Percentiles rank a stretch among this genome's conserved stretches.
Evolutionary conservation across 2,329 filamentous ascomycete species (phyloP).

Genomic region (Cladosporium oxysporum): DNA sequence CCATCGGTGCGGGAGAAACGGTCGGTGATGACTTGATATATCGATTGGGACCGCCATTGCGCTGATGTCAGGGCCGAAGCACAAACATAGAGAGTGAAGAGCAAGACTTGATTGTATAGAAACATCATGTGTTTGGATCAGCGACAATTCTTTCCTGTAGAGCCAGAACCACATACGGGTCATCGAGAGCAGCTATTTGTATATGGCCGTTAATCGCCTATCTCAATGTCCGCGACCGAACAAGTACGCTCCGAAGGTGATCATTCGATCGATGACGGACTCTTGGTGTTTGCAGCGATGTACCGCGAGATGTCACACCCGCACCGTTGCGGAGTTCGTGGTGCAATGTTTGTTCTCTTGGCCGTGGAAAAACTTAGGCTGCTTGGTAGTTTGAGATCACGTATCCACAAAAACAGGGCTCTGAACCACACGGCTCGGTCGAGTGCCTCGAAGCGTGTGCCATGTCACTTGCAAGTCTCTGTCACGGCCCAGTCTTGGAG

Average conservation of each 20-base stretch:
- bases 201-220: not conserved
- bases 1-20: slow-evolving; percentile 54
- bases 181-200: slow-evolving; percentile 7
- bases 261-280: not conserved
- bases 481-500: not conserved
- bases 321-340: not conserved
- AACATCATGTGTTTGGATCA: not conserved
- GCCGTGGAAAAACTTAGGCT: not conserved
- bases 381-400: not conserved
- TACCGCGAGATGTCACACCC: not conserved
- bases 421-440: slow-evolving; percentile 10
- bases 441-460: slow-evolving; percentile 6
- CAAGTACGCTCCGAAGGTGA: not conserved
- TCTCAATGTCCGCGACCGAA: not conserved
- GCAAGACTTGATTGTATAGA: not conserved
- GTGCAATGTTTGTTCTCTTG: not conserved
- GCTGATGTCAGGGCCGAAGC: slow-evolving; percentile 29
- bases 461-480: slow-evolving; percentile 4
- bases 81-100: slow-evolving; percentile 5
- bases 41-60: slow-evolving; percentile 44
- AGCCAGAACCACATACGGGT: not conserved
- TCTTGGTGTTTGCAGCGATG: not conserved
- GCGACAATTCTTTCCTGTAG: not conserved
- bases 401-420: not conserved
- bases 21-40: slow-evolving; percentile 62